Evolutionary conservation across 805 yeast genomes (phyloP), one percentile per base, ranked within the genome.

Genomic region (Babjeviella inositovora): DNA sequence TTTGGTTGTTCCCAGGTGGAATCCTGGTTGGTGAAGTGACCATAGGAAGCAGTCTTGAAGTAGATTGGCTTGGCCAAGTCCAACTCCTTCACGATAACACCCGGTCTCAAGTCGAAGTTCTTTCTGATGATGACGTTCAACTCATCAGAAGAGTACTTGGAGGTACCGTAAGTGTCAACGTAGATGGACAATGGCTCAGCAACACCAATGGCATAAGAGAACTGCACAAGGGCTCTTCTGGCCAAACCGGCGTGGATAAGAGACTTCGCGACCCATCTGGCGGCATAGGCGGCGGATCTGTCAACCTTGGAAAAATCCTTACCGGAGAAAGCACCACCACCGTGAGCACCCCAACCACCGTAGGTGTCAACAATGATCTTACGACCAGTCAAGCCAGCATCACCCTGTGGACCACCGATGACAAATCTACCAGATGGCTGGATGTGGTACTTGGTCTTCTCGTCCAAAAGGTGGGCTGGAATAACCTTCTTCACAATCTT

Each of bases 291-390:
- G 51, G 98, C 98, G 36, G 97, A 87, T 67, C 98, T 81, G 61
- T 90, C 98, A 48, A 90, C 98, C 71, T 90, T 90, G 55, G 96
- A 82, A 80, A 81, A 90, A 62, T 90, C 98, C 70, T 90, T 90
- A 60, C 98, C 98, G 35, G 94, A 79, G 84, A 90, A 90, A 36
- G 98, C 98, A 70, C 98, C 98, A 70, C 98, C 98, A 63, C 98
- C 98, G 70, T 90, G 98, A 48, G 98, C 97, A 62, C 98, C 96
- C 92, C 98, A 92, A 48, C 98, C 98, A 67, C 98, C 98, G 65
- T 90, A 90, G 37, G 98, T 93, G 61, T 90, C 98, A 52, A 90
- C 98, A 47, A 90, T 90, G 58, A 90, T 90, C 70, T 90, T 90
- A 68, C 98, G 82, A 58, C 98, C 98, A 40, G 98, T 90, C 51